phyloP scores from a whole-genome alignment of 345 rosid species.

The Pugionium dolabratum region DNA sequence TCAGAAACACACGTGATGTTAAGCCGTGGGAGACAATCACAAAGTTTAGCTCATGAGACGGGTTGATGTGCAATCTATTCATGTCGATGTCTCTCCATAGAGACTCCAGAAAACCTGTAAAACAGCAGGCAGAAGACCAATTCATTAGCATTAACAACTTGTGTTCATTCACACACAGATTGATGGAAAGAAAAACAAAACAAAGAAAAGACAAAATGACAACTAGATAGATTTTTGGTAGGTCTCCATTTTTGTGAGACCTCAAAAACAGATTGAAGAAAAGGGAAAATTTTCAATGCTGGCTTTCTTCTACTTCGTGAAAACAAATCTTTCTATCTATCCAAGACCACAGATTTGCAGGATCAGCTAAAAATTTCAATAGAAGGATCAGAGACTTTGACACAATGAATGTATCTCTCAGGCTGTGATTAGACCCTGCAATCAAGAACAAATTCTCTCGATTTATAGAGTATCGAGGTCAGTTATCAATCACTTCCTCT shows the following conservation, averaged over 20 bases:
- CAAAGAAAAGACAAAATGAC: conserved; percentile 1
- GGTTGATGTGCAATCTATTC: conserved; percentile 65
- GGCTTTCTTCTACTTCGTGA: background rate
- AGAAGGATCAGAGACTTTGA: too few relatives aligned
- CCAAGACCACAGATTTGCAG: too few relatives aligned
- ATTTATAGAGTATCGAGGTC: background rate
- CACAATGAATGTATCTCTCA: too few relatives aligned
- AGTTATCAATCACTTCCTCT: background rate
- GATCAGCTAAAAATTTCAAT: background rate
- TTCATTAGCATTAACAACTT: background rate
- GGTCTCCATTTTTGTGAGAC: background rate
- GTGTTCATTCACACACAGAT: background rate
- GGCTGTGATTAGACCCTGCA: too few relatives aligned
- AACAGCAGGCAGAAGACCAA: background rate
- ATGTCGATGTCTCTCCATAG: conserved; percentile 94
- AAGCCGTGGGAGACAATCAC: conserved; percentile 82
- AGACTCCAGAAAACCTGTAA: conserved; percentile 85
- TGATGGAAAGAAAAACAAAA: background rate
- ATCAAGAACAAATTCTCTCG: background rate
- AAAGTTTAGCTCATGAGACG: conserved; percentile 73
- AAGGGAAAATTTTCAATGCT: background rate
- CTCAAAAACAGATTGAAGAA: background rate
- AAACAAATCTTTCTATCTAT: background rate
- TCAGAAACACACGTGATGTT: conserved; percentile 81
- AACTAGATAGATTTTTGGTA: background rate